Conservation (phyloP, 179 eudicot genomes). For the Monotropa hypopitys region DNA sequence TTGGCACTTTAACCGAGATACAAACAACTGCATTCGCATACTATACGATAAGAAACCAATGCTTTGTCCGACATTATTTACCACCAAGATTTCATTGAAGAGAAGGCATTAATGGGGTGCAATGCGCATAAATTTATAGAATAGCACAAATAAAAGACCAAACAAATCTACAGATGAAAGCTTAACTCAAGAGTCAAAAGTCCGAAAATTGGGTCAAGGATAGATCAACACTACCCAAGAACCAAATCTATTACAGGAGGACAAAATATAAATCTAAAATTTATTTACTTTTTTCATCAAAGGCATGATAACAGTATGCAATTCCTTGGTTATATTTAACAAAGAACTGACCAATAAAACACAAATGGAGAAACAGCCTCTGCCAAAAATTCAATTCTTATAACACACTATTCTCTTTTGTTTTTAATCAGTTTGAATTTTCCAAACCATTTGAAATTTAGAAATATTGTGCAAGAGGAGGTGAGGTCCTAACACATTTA, state of each 20-base stretch:
- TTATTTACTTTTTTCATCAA: not conserved
- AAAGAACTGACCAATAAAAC: not conserved
- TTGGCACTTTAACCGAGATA: not conserved
- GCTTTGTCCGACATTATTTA: not conserved
- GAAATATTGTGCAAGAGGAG: too few species aligned
- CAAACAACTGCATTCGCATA: not conserved
- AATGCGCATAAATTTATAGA: not conserved
- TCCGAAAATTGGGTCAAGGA: not conserved
- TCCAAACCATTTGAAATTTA: too few species aligned
- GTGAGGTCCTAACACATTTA: not conserved
- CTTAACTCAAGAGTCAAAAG: not conserved
- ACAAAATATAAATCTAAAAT: not conserved
- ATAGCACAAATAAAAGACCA: not conserved
- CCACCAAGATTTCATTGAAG: not conserved
- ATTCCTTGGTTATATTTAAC: not conserved
- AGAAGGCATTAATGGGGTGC: not conserved
- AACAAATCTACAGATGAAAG: not conserved
- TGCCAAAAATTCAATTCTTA: too few species aligned
- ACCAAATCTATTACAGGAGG: not conserved
- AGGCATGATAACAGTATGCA: not conserved
- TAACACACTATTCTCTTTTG: too few species aligned
- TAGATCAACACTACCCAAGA: not conserved
- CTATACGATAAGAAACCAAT: not conserved
- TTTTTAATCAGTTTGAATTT: too few species aligned
- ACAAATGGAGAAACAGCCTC: not conserved